These are phyloP conservation scores for Saprolegnia diclina DNA, from an alignment of 352 stramenopile species.

Conservation along the genomic window DNA sequence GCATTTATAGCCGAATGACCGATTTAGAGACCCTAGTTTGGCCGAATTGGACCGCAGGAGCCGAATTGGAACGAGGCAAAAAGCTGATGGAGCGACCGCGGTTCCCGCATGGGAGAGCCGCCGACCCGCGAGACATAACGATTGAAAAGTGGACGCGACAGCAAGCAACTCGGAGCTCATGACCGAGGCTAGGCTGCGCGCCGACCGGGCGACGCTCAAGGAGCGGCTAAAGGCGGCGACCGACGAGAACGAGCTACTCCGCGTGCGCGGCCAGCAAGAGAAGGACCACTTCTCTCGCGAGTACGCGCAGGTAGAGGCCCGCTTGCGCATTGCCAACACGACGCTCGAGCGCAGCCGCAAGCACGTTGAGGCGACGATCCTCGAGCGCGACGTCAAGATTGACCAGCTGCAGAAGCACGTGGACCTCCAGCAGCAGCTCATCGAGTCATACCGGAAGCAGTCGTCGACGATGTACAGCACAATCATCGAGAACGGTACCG, in stretches of 20 bases:
- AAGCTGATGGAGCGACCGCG: not conserved
- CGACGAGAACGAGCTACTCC: not conserved
- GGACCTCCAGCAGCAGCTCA: conserved; percentile 1
- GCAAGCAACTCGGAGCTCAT: not conserved
- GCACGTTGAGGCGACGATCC: not conserved
- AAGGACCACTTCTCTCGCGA: conserved; percentile 8
- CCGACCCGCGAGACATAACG: not conserved
- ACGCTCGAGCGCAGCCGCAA: conserved; percentile 9
- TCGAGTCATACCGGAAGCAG: conserved; percentile 16
- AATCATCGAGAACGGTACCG: not conserved
- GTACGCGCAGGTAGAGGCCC: conserved; percentile 3
- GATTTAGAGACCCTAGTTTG: too few species aligned
- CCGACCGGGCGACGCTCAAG: not conserved
- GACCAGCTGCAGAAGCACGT: conserved; percentile 6
- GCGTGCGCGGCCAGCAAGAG: not conserved
- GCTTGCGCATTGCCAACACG: conserved; percentile 5
- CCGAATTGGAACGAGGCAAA: not conserved
- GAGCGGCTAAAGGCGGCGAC: not conserved
- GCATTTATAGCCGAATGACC: too few species aligned
- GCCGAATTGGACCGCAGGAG: too few species aligned
- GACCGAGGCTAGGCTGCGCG: not conserved
- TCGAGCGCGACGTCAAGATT: conserved; percentile 15
- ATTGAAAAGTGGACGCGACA: not conserved
- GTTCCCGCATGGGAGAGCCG: not conserved
- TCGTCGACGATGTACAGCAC: not conserved